These are phyloP conservation scores for Xylaria telfairii DNA, from an alignment of 495 filamentous ascomycete species.

Conservation along the genomic window DNA sequence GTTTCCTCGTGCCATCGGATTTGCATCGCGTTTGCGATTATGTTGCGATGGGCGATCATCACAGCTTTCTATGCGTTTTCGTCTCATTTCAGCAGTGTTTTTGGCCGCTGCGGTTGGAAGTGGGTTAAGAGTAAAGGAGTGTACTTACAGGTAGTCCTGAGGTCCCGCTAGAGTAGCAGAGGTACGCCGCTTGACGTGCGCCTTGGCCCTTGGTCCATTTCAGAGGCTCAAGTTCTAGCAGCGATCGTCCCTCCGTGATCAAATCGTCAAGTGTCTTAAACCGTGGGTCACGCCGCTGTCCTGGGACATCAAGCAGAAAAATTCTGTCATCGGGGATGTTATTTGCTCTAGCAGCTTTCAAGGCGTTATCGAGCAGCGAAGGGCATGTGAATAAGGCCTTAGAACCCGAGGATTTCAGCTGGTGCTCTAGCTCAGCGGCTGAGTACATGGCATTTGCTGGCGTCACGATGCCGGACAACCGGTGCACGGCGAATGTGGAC, in stretches of 20 bases:
- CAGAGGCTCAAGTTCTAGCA: constrained; percentile 68
- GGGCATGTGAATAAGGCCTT: constrained; percentile 82
- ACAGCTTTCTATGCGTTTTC: constrained; percentile 75
- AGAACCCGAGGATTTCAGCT: constrained; percentile 76
- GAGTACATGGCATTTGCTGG: constrained; percentile 88
- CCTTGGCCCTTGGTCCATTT: constrained; percentile 78
- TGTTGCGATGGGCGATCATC: constrained; percentile 89
- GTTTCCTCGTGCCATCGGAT: constrained; percentile 61
- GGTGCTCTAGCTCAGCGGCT: constrained; percentile 75
- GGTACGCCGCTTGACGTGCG: constrained; percentile 75
- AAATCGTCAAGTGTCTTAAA: constrained; percentile 78
- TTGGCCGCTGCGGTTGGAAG: not conserved
- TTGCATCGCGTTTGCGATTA: constrained; percentile 83
- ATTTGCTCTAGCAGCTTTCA: constrained; percentile 69
- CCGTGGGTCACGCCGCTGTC: constrained; percentile 54
- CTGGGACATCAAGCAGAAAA: constrained; percentile 75
- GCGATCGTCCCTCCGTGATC: constrained; percentile 65
- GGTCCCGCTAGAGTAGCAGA: constrained; percentile 91
- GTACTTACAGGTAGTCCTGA: constrained; percentile 77
- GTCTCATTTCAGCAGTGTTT: not conserved
- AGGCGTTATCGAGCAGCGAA: constrained; percentile 71
- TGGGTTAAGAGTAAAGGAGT: not conserved
- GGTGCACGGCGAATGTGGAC: constrained; percentile 76
- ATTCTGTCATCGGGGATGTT: constrained; percentile 74
- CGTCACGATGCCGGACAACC: constrained; percentile 74